phyloP scores from a whole-genome alignment of 306 rosid species.

The Pyrus pyrifolia region DNA sequence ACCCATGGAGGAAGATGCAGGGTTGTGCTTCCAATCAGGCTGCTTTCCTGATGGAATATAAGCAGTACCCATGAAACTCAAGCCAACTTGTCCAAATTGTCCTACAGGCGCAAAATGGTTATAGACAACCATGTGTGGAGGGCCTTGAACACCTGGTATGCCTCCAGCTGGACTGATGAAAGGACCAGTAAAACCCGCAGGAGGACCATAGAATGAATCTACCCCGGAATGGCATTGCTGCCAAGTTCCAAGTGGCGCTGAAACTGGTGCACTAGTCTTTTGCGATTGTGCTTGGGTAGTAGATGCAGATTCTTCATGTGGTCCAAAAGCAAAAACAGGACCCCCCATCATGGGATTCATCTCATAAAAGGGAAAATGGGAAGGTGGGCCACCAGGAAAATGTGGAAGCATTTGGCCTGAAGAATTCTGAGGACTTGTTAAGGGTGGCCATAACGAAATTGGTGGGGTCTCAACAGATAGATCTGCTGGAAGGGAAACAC shows the following conservation, averaged over 20 bases:
- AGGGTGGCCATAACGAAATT: constrained; percentile 77
- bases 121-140: constrained; percentile 97
- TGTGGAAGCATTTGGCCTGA: constrained; percentile 80
- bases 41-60: constrained; percentile 95
- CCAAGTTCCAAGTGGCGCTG: constrained; percentile 74
- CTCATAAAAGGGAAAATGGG: constrained; percentile 89
- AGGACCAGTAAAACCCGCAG: constrained; percentile 82
- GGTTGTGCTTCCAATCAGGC: constrained; percentile 93
- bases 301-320: constrained; percentile 72
- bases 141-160: constrained; percentile 91
- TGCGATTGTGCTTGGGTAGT: constrained; percentile 61
- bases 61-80: constrained; percentile 96
- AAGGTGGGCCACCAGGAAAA: constrained; percentile 69
- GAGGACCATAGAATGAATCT: constrained; percentile 92
- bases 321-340: constrained; percentile 83
- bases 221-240: constrained; percentile 90
- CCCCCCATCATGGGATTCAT: constrained; percentile 95
- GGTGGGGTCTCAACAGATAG: constrained; percentile 84
- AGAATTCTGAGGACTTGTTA: constrained; percentile 63
- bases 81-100: constrained; percentile 93
- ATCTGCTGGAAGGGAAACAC: constrained; percentile 89
- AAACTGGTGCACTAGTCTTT: constrained; percentile 44
- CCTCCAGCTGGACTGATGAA: constrained; percentile 85
- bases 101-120: constrained; percentile 97
- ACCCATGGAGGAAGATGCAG: constrained; percentile 53